Base-by-base conservation (phyloP, 202 grass and related monocot species). In the Saccharum hybrid region DNA sequence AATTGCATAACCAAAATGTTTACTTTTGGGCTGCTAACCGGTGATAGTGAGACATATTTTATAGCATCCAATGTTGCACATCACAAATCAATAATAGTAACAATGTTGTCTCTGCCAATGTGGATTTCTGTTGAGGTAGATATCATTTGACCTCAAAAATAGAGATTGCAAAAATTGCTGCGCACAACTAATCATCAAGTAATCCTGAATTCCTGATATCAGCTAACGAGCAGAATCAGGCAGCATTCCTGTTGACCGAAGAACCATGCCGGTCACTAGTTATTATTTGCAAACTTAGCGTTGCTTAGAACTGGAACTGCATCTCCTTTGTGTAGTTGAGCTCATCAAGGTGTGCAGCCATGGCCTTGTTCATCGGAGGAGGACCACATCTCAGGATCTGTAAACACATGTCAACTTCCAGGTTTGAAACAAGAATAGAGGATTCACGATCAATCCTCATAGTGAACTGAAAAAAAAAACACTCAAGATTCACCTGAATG, bases 291-390 rank as follows among this genome's bases (percentile, higher is more conserved):
- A 21, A 41, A 30, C n/a, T 36, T 37, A 2, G 0, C 13, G 48
- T 42, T 79, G 46, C 76, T 78, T 89, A 96, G 82, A 98, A 96
- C 78, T 98, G 96, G 88, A 98, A 98, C 56, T 96, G 96, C 93
- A 96, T 98, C 82, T 92, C 91, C 86, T 92, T 98, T 43, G 93
- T 90, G 83, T 96, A 98, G 13, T 82, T 88, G 39, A 98, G 89
- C 69, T 89, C 96, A 11, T 98, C 96, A 8, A 98, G 87, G 61
- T 96, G 91, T 0, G 84, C 81, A 48, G 91, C 89, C 91, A 98
- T 98, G 30, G 96, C 96, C 76, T 96, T 98, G 89, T 98, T 98
- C 96, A 98, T 98, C 8, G 96, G 96, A 82, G 96, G 93, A 71
- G 93, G 96, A 13, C 93, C 96, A 19, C 96, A 98, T 84, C 96